These are phyloP conservation scores for Puccinellia tenuiflora DNA, from an alignment of 176 grass and related monocot genomes.

Conservation along the genomic window DNA sequence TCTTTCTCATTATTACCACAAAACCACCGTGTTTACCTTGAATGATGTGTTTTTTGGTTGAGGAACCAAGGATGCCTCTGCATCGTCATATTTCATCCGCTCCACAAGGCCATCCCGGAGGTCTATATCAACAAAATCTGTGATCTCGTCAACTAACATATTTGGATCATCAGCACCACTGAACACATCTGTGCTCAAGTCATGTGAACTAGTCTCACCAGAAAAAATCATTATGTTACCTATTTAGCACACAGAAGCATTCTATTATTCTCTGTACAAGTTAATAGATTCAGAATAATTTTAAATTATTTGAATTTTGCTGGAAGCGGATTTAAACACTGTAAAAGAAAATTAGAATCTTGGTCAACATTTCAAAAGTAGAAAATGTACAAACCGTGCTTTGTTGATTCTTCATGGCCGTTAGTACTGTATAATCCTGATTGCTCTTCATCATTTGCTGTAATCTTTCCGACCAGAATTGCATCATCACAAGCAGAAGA, in stretches of 20 bases:
- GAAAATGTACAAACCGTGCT: conserved; percentile 31
- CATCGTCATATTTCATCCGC: neutral
- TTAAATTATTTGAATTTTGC: neutral
- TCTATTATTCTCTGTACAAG: neutral
- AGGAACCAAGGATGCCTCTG: neutral
- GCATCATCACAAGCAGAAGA: neutral
- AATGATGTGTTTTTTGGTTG: conserved; percentile 31
- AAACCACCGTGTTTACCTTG: conserved; percentile 27
- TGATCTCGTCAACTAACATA: neutral
- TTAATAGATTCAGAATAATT: neutral
- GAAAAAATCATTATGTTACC: neutral
- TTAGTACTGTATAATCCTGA: neutral
- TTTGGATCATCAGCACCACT: neutral
- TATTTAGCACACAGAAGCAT: conserved; percentile 15
- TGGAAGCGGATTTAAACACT: neutral
- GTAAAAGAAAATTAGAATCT: neutral
- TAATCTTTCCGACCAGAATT: neutral
- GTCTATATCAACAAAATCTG: conserved; percentile 2
- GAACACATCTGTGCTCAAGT: neutral
- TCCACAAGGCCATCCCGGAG: neutral
- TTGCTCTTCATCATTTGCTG: conserved; percentile 12
- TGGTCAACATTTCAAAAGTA: neutral
- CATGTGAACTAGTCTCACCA: conserved; percentile 3
- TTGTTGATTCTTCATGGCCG: neutral
- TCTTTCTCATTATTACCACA: neutral